phyloP scores from a whole-genome alignment of 352 stramenopile genomes.

The Poterioochromonas sp. region DNA sequence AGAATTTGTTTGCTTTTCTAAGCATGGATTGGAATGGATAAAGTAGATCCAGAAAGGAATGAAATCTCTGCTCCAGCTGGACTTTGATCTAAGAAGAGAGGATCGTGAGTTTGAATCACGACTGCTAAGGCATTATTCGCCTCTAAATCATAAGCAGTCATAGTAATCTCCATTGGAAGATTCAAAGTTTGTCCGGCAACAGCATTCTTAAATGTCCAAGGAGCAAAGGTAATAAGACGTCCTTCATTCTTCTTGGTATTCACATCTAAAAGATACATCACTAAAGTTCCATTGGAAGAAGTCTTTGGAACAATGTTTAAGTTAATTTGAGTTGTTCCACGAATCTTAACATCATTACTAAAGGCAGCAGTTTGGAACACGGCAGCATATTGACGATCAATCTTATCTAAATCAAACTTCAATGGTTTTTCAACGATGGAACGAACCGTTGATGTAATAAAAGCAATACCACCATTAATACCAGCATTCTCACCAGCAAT shows the following conservation, averaged over 20 bases:
- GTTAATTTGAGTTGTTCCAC: background rate
- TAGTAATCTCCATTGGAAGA: background rate
- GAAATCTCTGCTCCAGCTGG: background rate
- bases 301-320: background rate
- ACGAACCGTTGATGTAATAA: background rate
- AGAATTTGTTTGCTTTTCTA: no score
- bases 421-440: background rate
- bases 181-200: background rate
- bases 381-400: background rate
- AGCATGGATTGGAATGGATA: background rate
- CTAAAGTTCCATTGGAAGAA: background rate
- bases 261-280: background rate
- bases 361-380: background rate
- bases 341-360: background rate
- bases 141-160: background rate
- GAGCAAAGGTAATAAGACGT: background rate
- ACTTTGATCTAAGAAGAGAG: background rate
- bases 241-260: background rate
- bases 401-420: background rate
- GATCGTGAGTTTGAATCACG: background rate
- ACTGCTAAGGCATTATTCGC: background rate
- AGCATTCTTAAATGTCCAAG: constrained; percentile 10
- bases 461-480: constrained; percentile 19
- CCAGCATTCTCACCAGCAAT: background rate
- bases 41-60: background rate